Evolutionary conservation across 768 basidiomycete species (phyloP).

Genomic region (Termitomyces sp.): DNA sequence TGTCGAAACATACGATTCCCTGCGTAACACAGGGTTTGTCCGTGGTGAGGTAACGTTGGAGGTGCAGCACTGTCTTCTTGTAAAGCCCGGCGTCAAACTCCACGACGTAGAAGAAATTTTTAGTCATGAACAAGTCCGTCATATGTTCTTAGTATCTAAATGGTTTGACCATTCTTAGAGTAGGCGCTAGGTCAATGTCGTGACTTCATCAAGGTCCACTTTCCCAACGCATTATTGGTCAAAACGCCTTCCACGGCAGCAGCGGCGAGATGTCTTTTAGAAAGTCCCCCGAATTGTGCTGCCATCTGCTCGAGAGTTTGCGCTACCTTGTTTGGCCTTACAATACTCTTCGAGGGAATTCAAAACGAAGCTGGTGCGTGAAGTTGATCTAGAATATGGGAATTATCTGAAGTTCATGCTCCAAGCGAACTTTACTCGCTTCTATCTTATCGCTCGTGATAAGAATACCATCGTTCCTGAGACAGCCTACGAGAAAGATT

Average conservation of each 20-base stretch:
- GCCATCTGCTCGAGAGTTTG: constrained; percentile 77
- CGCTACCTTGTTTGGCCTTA: constrained; percentile 58
- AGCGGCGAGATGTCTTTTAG: constrained; percentile 54
- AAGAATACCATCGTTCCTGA: constrained; percentile 20
- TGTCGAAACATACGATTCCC: constrained; percentile 67
- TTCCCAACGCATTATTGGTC: constrained; percentile 52
- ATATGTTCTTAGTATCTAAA: neutral
- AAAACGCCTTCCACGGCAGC: constrained; percentile 72
- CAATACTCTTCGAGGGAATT: constrained; percentile 59
- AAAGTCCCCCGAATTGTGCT: constrained; percentile 49
- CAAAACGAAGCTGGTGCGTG: constrained; percentile 56
- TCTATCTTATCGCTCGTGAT: constrained; percentile 54
- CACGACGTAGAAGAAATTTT: constrained; percentile 56
- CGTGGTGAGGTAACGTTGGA: constrained; percentile 58
- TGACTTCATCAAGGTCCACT: constrained; percentile 50
- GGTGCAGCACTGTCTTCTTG: constrained; percentile 70
- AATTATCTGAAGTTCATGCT: neutral
- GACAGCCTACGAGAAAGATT: constrained; percentile 3
- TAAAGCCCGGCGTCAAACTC: constrained; percentile 54
- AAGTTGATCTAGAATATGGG: no score
- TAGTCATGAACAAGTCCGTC: constrained; percentile 77
- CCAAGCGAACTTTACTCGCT: constrained; percentile 68
- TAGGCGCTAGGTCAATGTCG: constrained; percentile 81
- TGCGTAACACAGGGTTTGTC: constrained; percentile 55
- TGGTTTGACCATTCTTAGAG: neutral